A percentile compares a stretch with the other conserved stretches of the same genome.
phyloP scores from a whole-genome alignment of 169 alveolate genomes.

The Cryptosporidium viatorum region DNA sequence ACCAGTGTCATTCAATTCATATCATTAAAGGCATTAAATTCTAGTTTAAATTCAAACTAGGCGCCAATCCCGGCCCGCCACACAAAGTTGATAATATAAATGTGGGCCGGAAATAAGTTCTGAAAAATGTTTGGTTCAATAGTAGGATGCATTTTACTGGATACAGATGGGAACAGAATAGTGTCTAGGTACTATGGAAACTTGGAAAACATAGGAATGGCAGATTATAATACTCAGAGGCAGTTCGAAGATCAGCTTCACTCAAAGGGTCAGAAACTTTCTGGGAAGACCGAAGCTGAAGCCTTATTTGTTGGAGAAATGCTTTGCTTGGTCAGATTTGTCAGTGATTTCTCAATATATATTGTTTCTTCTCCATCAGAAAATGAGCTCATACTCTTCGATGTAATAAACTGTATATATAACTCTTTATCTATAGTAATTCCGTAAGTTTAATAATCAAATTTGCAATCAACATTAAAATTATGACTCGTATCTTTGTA shows the following conservation, averaged over 20 bases:
- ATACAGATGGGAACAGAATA: slow-evolving; percentile 59
- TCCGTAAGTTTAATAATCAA: slow-evolving; percentile 34
- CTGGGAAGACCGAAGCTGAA: slow-evolving; percentile 61
- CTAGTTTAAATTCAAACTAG: background rate
- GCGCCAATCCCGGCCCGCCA: no score
- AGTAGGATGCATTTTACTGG: slow-evolving; percentile 50
- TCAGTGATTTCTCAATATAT: slow-evolving; percentile 46
- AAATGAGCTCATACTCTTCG: slow-evolving; percentile 54
- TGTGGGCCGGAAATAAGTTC: slow-evolving; percentile 4
- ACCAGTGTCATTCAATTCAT: background rate
- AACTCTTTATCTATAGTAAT: slow-evolving; percentile 18
- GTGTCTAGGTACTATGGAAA: slow-evolving; percentile 59
- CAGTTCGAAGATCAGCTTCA: slow-evolving; percentile 38
- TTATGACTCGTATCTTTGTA: background rate
- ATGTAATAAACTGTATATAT: slow-evolving; percentile 40
- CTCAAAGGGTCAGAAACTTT: slow-evolving; percentile 32
- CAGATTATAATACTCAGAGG: slow-evolving; percentile 14
- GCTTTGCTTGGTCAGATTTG: slow-evolving; percentile 36
- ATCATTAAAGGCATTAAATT: background rate
- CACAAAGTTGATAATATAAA: background rate
- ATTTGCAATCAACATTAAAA: background rate
- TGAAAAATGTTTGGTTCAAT: slow-evolving; percentile 39
- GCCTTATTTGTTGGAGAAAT: slow-evolving; percentile 54
- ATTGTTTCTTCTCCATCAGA: slow-evolving; percentile 35
- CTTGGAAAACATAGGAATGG: background rate